These are phyloP conservation scores for Malus domestica DNA, from an alignment of 306 rosid genomes.

Conservation along the genomic window ASM211411v1 NC_041798.1:40174001-40174500, in stretches of 20 bases:
- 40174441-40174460: slow-evolving; percentile 29
- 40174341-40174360: slow-evolving; percentile 37
- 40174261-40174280: slow-evolving; percentile 50
- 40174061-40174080: slow-evolving; percentile 36
- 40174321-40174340: not conserved
- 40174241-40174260: slow-evolving; percentile 20
- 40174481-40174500: not conserved
- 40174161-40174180: slow-evolving; percentile 50
- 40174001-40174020: not conserved
- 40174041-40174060: slow-evolving; percentile 23
- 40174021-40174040: slow-evolving; percentile 36
- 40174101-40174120: slow-evolving; percentile 77
- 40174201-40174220: slow-evolving; percentile 30
- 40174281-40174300: slow-evolving; percentile 61
- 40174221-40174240: slow-evolving; percentile 12
- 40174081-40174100: slow-evolving; percentile 50
- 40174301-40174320: slow-evolving; percentile 25
- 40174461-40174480: slow-evolving; percentile 1
- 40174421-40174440: slow-evolving; percentile 50
- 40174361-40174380: slow-evolving; percentile 44
- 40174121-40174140: slow-evolving; percentile 67
- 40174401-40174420: slow-evolving; percentile 53
- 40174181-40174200: slow-evolving; percentile 19
- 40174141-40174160: slow-evolving; percentile 72
- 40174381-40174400: slow-evolving; percentile 31